Percentiles rank a stretch among this genome's conserved stretches.
phyloP scores from a whole-genome alignment of 495 filamentous ascomycete species.

The Thermothielavioides terrestris region DNA sequence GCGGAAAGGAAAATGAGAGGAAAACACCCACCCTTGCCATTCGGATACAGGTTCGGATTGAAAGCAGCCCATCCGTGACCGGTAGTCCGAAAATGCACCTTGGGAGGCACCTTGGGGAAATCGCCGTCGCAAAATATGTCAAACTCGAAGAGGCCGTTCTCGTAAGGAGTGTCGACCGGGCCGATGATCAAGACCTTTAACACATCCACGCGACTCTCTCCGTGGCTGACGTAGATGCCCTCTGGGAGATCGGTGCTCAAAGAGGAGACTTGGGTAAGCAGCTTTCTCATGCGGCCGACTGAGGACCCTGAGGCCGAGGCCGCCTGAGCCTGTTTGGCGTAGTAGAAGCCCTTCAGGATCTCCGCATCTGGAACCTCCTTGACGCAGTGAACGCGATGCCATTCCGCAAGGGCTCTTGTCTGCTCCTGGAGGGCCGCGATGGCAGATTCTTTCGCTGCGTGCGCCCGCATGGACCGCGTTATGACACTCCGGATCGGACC shows the following conservation, averaged over 20 bases:
- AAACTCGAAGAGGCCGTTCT: conserved; percentile 54
- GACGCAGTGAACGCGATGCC: conserved; percentile 32
- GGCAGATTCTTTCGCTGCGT: background rate
- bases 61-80: conserved; percentile 37
- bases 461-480: background rate
- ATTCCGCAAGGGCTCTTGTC: conserved; percentile 9
- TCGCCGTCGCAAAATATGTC: conserved; percentile 41
- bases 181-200: conserved; percentile 53
- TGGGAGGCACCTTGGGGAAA: conserved; percentile 45
- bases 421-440: background rate
- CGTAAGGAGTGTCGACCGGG: conserved; percentile 50
- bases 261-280: conserved; percentile 45
- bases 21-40: conserved; percentile 42
- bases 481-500: background rate
- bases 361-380: conserved; percentile 30
- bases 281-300: conserved; percentile 38
- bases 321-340: conserved; percentile 6
- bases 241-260: conserved; percentile 45
- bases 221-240: conserved; percentile 51
- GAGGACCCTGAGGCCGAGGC: background rate
- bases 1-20: background rate
- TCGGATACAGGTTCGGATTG: conserved; percentile 53
- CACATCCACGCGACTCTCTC: conserved; percentile 43
- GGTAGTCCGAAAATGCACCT: conserved; percentile 44
- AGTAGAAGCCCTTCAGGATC: conserved; percentile 23